Percentiles rank a stretch among this genome's conserved stretches.
Evolutionary conservation across 768 basidiomycete genomes (phyloP).

Genomic region (Leucocoprinus sp.): DNA sequence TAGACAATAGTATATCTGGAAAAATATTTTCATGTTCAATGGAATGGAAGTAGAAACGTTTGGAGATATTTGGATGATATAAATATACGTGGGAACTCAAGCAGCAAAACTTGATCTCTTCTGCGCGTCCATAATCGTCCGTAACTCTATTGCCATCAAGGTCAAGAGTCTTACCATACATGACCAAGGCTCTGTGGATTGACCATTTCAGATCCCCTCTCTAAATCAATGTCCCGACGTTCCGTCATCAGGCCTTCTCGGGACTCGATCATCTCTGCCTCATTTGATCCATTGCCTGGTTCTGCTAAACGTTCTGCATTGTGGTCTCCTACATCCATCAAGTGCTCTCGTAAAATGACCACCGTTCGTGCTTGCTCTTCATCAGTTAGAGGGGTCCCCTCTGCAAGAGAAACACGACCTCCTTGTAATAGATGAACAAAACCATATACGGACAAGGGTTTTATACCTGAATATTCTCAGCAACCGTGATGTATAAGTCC

Average conservation of each 20-base stretch:
- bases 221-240: too few species aligned
- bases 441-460: conserved; percentile 1
- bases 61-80: not conserved
- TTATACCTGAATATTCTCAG: not conserved
- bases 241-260: too few species aligned
- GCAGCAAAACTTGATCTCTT: too few species aligned
- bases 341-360: not conserved
- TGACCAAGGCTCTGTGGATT: too few species aligned
- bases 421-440: not conserved
- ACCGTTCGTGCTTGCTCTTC: not conserved
- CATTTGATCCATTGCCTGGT: too few species aligned
- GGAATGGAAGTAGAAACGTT: too few species aligned
- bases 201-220: too few species aligned
- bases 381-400: not conserved
- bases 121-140: too few species aligned
- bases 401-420: not conserved
- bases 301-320: too few species aligned
- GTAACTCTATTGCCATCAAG: too few species aligned
- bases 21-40: conserved; percentile 3
- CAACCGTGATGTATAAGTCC: not conserved
- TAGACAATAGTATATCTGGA: not conserved
- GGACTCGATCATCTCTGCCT: too few species aligned
- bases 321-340: conserved; percentile 3
- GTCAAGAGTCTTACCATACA: too few species aligned
- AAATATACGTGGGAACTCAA: not conserved